phyloP scores from a whole-genome alignment of 805 yeast species.

The Candida jianshihensis region DNA sequence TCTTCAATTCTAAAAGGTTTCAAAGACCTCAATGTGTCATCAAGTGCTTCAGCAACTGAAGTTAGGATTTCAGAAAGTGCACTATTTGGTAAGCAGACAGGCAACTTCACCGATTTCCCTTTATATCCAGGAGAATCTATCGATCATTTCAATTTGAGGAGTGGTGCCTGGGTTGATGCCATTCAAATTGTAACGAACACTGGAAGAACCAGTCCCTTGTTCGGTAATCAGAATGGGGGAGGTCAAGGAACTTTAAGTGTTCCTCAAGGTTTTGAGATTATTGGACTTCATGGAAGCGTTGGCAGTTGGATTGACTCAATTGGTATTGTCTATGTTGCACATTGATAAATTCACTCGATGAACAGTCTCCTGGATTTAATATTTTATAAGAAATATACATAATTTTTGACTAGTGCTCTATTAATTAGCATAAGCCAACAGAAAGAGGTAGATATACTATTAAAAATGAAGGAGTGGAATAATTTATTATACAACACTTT shows the following conservation, averaged over 20 bases:
- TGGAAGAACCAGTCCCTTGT: constrained; percentile 48
- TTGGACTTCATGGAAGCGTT: constrained; percentile 67
- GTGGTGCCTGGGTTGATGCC: constrained; percentile 90
- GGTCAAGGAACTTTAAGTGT: constrained; percentile 49
- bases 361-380: not conserved
- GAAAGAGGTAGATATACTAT: no score
- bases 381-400: no score
- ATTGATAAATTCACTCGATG: constrained; percentile 1
- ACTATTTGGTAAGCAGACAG: constrained; percentile 47
- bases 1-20: constrained; percentile 19
- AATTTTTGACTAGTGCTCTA: no score
- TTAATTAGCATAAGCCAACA: no score
- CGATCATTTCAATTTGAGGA: constrained; percentile 52
- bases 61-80: constrained; percentile 7
- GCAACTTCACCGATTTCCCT: constrained; percentile 46
- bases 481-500: no score
- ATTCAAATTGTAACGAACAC: constrained; percentile 59
- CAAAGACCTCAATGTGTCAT: constrained; percentile 8
- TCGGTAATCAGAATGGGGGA: constrained; percentile 69
- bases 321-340: constrained; percentile 54
- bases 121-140: constrained; percentile 55
- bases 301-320: constrained; percentile 70
- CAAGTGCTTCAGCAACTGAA: not conserved
- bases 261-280: constrained; percentile 54
- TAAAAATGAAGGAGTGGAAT: no score